Evolutionary conservation across 768 basidiomycete genomes (phyloP).

Genomic region (Phylloporus scabripes): DNA sequence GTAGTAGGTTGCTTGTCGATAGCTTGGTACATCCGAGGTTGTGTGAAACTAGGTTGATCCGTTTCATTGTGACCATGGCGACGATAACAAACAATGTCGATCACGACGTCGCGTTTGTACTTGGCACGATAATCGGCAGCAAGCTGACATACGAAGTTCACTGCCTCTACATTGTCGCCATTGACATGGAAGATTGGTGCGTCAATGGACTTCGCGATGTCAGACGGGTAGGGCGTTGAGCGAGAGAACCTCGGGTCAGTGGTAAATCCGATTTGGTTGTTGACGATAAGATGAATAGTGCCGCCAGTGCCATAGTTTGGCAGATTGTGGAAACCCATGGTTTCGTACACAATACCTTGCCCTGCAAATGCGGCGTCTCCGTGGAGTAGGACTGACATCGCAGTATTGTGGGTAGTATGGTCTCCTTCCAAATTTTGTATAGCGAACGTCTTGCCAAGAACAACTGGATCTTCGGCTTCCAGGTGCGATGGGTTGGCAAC

Average conservation of each 20-base stretch:
- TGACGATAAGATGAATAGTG: constrained; percentile 96
- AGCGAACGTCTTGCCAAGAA: constrained; percentile 97
- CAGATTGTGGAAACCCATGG: constrained; percentile 95
- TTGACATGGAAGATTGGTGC: constrained; percentile 99
- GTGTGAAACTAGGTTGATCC: constrained; percentile 97
- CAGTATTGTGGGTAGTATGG: constrained; percentile 69
- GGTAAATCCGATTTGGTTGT: constrained; percentile 99
- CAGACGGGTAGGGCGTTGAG: constrained; percentile 96
- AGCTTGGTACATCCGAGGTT: constrained; percentile 97
- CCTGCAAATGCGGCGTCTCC: constrained; percentile 99
- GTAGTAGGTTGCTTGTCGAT: constrained; percentile 93
- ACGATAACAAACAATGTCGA: constrained; percentile 98
- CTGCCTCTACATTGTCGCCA: constrained; percentile 96
- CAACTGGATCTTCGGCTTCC: constrained; percentile 95
- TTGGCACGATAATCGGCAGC: constrained; percentile 98
- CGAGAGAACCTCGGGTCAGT: constrained; percentile 97
- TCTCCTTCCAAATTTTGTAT: constrained; percentile 94
- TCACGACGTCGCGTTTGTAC: constrained; percentile 97
- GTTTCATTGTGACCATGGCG: constrained; percentile 99
- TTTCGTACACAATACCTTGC: constrained; percentile 98
- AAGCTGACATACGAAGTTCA: constrained; percentile 97
- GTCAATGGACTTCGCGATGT: constrained; percentile 97
- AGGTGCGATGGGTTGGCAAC: constrained; percentile 99
- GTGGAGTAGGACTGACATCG: constrained; percentile 94
- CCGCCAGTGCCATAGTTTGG: constrained; percentile 96